Base-by-base conservation (phyloP, 2,329 filamentous ascomycete genomes). In the Chaetomium olivaceum region DNA sequence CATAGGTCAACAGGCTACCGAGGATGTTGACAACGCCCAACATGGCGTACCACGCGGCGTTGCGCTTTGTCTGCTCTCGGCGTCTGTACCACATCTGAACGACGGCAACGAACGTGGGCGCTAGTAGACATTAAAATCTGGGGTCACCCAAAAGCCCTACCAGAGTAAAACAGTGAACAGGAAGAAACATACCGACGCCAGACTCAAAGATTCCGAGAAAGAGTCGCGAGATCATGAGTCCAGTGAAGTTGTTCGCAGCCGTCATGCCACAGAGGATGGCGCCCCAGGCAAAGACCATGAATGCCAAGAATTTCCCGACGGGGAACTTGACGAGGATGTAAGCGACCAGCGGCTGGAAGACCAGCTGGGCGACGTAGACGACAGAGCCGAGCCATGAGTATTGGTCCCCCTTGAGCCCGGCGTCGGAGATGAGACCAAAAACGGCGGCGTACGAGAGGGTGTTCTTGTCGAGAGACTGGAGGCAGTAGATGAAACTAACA, bases 11-110 rank as follows among this genome's bases (percentile, higher is more conserved):
- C 25, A 59, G 31, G 23, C 57, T 59, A 6, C 57, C 57, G 5
- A 57, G 6, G 16, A 59, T 59, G 29, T 59, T 59, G 57, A 59
- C n/a, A 23, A 59, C 36, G n/a, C 57, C 57, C 43, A 59, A 50
- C 57, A 59, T 59, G 43, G 57, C 39, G 27, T 59, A 59, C 57
- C 57, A 59, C 25, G 57, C 57, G 4, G 57, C 57, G 31, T 59
- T 59, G 3, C 57, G 57, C 43, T 43, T 59, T 21, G 57, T 59
- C n/a, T 59, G 57, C 27, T 59, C 57, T 33, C 57, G 39, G 9
- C 57, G 57, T 50, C 57, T 50, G 57, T 59, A 59, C 57, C 57
- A 59, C 57, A 59, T 59, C 19, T 59, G 57, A 29, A 59, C 14
- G 9, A 59, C n/a, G 43, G 57, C 57, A 23, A 59, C 57, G 43